phyloP scores from a whole-genome alignment of 2,329 filamentous ascomycete genomes.

The Monosporascus sp. region DNA sequence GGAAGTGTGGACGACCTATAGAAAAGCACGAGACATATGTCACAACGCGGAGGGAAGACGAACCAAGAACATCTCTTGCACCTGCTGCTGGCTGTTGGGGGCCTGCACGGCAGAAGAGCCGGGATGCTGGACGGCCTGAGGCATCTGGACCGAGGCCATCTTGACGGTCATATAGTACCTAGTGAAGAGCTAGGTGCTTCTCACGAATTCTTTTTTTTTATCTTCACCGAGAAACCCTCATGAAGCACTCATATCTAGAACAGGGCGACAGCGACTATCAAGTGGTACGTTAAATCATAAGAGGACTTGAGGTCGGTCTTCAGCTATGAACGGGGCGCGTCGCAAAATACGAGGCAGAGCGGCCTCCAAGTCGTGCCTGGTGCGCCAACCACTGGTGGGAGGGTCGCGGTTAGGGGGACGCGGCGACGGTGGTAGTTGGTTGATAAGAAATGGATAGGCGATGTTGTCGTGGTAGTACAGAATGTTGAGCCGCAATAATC shows the following conservation, averaged over 20 bases:
- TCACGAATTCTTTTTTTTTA: conserved; percentile 13
- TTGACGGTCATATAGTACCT: conserved; percentile 21
- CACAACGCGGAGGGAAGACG: conserved; percentile 2
- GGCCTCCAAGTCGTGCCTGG: neutral
- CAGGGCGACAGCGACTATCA: conserved; percentile 10
- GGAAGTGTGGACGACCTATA: neutral
- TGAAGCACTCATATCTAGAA: conserved; percentile 23
- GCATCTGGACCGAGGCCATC: conserved; percentile 79
- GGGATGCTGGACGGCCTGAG: conserved; percentile 62
- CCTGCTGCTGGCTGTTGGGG: conserved; percentile 69
- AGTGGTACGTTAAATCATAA: conserved; percentile 4
- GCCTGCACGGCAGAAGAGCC: conserved; percentile 54
- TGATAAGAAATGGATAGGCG: neutral
- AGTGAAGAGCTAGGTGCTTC: conserved; percentile 12
- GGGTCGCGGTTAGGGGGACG: neutral
- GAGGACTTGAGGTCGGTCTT: neutral
- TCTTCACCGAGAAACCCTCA: conserved; percentile 5
- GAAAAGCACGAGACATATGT: conserved; percentile 5
- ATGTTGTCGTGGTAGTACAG: neutral
- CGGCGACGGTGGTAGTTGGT: neutral
- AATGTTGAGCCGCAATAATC: neutral
- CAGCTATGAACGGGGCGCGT: neutral
- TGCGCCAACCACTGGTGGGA: neutral
- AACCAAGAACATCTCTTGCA: conserved; percentile 68
- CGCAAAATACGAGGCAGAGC: neutral